Percentiles rank a stretch among this genome's conserved stretches.
Evolutionary conservation across 352 stramenopile species (phyloP).

Genomic region (Phytophthora sojae): DNA sequence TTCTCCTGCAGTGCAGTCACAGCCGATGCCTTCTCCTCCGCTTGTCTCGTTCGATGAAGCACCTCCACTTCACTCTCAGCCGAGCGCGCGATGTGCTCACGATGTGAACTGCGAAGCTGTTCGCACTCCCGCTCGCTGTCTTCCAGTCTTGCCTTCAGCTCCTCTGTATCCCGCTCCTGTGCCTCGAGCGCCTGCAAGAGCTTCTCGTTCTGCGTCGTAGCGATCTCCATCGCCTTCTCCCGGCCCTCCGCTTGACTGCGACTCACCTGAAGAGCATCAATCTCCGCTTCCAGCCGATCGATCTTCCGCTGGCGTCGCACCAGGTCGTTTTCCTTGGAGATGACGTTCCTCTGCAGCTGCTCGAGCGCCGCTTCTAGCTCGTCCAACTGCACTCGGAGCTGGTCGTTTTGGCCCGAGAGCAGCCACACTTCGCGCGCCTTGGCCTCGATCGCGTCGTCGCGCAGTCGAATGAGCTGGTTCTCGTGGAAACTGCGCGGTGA

Average conservation of each 20-base stretch:
- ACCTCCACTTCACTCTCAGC: slow-evolving; percentile 60
- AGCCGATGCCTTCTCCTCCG: slow-evolving; percentile 43
- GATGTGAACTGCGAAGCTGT: slow-evolving; percentile 40
- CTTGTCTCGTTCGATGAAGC: slow-evolving; percentile 56
- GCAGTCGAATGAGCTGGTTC: slow-evolving; percentile 75
- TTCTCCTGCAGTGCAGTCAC: slow-evolving; percentile 60
- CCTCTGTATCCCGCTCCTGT: slow-evolving; percentile 51
- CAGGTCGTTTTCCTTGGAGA: slow-evolving; percentile 70
- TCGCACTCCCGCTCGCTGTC: slow-evolving; percentile 47
- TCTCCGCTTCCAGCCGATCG: slow-evolving; percentile 61
- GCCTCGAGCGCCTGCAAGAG: slow-evolving; percentile 68
- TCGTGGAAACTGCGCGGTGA: slow-evolving; percentile 79
- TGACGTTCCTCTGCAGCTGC: slow-evolving; percentile 61
- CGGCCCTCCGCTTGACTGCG: slow-evolving; percentile 61
- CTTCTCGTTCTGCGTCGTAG: slow-evolving; percentile 76
- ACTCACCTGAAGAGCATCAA: slow-evolving; percentile 62
- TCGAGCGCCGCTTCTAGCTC: slow-evolving; percentile 70
- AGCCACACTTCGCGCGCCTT: slow-evolving; percentile 81
- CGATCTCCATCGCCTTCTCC: slow-evolving; percentile 80
- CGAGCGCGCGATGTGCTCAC: slow-evolving; percentile 29
- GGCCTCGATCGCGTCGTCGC: slow-evolving; percentile 75
- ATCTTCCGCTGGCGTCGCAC: slow-evolving; percentile 59
- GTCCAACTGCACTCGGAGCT: slow-evolving; percentile 70
- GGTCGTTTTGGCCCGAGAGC: slow-evolving; percentile 70
- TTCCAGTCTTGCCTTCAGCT: slow-evolving; percentile 32